phyloP scores from a whole-genome alignment of 2,329 filamentous ascomycete genomes.

The Cephalotrichum gorgonifer region DNA sequence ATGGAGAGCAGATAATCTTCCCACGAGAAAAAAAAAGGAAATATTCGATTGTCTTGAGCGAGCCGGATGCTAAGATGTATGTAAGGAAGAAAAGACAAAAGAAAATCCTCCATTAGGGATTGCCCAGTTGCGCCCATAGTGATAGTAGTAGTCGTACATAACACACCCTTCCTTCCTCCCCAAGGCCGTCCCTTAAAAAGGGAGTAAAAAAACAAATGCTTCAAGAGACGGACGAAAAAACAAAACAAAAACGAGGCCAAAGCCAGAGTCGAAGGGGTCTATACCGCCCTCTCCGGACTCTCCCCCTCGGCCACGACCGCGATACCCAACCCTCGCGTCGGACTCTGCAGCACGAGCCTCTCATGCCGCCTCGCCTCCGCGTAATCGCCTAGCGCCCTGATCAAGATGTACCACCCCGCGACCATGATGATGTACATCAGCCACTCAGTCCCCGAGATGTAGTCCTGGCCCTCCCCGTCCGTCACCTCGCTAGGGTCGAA shows the following conservation, averaged over 20 bases:
- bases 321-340: constrained; percentile 74
- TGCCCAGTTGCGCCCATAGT: background rate
- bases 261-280: constrained; percentile 10
- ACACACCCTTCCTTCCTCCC: background rate
- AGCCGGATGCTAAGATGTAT: background rate
- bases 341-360: constrained; percentile 84
- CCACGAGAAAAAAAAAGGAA: background rate
- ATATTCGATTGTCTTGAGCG: background rate
- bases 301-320: constrained; percentile 84
- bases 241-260: constrained; percentile 1
- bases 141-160: background rate
- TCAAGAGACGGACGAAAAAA: background rate
- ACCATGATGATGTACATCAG: constrained; percentile 91
- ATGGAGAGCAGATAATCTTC: no score
- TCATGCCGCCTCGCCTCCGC: constrained; percentile 81
- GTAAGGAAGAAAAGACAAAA: background rate
- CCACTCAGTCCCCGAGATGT: constrained; percentile 72
- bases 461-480: constrained; percentile 29
- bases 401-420: constrained; percentile 94
- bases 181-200: no score
- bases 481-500: constrained; percentile 67
- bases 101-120: background rate
- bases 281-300: constrained; percentile 66
- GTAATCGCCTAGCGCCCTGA: constrained; percentile 87
- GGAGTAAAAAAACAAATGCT: constrained; percentile 5